A percentile compares a stretch with the other conserved stretches of the same genome.
Conservation (phyloP, 192 early-diverging fungal species). For the Rhizoclosmatium globosum region DNA sequence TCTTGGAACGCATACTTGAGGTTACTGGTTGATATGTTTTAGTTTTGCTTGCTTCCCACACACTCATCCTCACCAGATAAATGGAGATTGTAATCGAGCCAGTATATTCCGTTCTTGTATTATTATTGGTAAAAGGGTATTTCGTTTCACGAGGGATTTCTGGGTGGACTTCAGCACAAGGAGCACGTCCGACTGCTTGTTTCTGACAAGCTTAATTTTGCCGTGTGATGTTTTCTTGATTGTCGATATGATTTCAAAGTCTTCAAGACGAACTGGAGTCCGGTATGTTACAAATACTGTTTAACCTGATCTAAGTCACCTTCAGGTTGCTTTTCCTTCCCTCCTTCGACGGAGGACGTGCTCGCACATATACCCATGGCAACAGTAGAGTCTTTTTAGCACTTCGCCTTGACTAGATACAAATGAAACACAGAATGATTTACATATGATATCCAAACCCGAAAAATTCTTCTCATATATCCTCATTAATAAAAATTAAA, state of each 20-base stretch:
- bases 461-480: too few species aligned
- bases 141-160: not conserved
- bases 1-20: constrained; percentile 69
- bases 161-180: not conserved
- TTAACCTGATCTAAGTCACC: not conserved
- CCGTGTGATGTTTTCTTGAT: not conserved
- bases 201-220: not conserved
- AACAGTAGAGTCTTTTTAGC: too few species aligned
- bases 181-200: not conserved
- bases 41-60: too few species aligned
- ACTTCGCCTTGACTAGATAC: too few species aligned
- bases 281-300: not conserved
- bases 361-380: too few species aligned
- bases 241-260: not conserved
- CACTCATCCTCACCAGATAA: constrained; percentile 60
- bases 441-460: too few species aligned
- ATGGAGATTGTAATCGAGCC: constrained; percentile 83
- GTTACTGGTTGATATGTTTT: constrained; percentile 51
- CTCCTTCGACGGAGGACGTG: too few species aligned
- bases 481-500: too few species aligned
- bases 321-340: too few species aligned
- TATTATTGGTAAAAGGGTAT: constrained; percentile 80
- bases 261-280: not conserved
- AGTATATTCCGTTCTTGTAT: constrained; percentile 89
- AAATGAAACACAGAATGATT: too few species aligned